A percentile compares a stretch with the other conserved stretches of the same genome.
These are phyloP conservation scores for Globomyces sp. DNA, from an alignment of 371 early-diverging fungal genomes.

Conservation along the genomic window DNA sequence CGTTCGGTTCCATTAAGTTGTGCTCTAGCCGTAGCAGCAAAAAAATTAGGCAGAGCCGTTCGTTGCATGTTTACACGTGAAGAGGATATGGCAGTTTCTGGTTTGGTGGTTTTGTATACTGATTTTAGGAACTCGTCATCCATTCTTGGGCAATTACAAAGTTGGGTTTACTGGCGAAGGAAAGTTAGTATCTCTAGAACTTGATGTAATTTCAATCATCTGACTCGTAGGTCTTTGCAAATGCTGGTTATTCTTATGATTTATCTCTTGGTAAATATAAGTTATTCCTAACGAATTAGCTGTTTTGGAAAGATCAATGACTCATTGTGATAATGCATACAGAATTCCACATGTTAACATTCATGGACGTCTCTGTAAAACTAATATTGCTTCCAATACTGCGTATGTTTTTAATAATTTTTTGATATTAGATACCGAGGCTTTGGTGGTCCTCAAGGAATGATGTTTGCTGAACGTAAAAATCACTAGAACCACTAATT, in stretches of 20 bases:
- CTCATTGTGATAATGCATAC: slow-evolving; percentile 73
- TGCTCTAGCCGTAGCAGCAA: slow-evolving; percentile 64
- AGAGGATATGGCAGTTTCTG: slow-evolving; percentile 68
- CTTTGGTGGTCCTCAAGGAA: slow-evolving; percentile 76
- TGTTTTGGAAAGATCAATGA: slow-evolving; percentile 68
- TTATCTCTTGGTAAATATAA: slow-evolving; percentile 40
- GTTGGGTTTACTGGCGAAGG: slow-evolving; percentile 65
- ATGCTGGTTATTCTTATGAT: slow-evolving; percentile 73
- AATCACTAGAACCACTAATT: no score
- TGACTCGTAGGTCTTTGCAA: slow-evolving; percentile 37
- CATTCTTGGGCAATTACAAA: slow-evolving; percentile 69
- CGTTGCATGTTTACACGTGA: slow-evolving; percentile 72
- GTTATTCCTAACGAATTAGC: slow-evolving; percentile 10
- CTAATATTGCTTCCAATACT: slow-evolving; percentile 75
- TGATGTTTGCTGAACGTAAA: slow-evolving; percentile 62
- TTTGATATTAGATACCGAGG: slow-evolving; percentile 47
- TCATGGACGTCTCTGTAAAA: slow-evolving; percentile 64
- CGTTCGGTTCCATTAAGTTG: slow-evolving; percentile 56
- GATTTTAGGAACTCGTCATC: slow-evolving; percentile 65
- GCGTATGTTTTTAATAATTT: slow-evolving; percentile 34
- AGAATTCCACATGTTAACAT: slow-evolving; percentile 60
- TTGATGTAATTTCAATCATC: slow-evolving; percentile 32
- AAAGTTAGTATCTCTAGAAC: slow-evolving; percentile 54
- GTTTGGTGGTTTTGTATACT: no score
- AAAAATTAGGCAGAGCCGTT: slow-evolving; percentile 57